Base-by-base conservation (phyloP, 2,329 filamentous ascomycete genomes). In the Penicillium sp. region DNA sequence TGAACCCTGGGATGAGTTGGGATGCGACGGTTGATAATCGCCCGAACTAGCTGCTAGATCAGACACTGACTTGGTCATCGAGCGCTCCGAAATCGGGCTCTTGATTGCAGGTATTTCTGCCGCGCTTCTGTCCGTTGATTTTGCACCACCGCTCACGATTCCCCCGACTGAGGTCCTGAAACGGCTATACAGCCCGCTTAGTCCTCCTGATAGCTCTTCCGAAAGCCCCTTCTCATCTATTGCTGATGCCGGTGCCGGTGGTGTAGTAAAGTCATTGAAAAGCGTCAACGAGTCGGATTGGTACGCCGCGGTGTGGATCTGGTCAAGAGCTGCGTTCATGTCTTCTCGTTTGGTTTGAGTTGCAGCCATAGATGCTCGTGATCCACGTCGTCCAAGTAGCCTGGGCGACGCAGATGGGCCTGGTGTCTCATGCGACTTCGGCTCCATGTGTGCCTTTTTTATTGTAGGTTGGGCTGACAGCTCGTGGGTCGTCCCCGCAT, bases 221-320 rank as follows among this genome's bases (percentile, higher is more conserved):
- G 88, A 81, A 37, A 90, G 79, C 9, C 84, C 84, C 71, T 91
- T 91, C 57, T 80, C 85, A 66, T 96, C 91, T 24, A 81, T 76
- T 1, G 82, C 79, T 1, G 84, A 77, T 1, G 83, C 80, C 2
- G 90, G 87, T 5, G 88, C 87, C 1, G 88, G 83, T 1, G 77
- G 78, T 52, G 69, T 73, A 7, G 89, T 90, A 68, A 96, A 93
- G 70, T 97, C 93, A 75, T 96, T 96, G 76, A 98, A 98, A 9
- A 92, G 96, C 2, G 93, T 98, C 48, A 98, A 81, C 33, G 87
- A 85, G 61, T 90, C 89, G 33, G 90, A 90, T 71, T 90, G 90
- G 69, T 90, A 96, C n/a, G 93, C 92, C 6, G 90, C 87, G 50
- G 82, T 91, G 74, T 97, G 93, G 64, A 97, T 96, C 67, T 90